phyloP scores from a whole-genome alignment of 345 rosid species.

The Combretum micranthum region DNA sequence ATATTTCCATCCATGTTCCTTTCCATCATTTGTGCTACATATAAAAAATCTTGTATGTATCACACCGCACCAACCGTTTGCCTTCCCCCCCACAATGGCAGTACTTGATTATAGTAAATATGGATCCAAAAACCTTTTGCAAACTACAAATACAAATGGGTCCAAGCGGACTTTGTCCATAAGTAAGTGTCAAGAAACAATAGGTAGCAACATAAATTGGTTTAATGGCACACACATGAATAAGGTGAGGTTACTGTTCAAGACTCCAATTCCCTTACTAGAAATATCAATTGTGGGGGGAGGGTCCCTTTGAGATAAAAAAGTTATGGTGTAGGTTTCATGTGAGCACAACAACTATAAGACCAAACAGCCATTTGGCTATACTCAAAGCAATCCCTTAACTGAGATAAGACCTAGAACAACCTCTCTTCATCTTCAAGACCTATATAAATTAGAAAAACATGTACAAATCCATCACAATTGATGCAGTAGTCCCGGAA shows the following conservation, averaged over 20 bases:
- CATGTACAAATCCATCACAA: slow-evolving; percentile 25
- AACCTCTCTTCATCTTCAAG: slow-evolving; percentile 18
- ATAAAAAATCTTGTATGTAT: too few species aligned
- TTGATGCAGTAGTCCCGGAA: slow-evolving; percentile 5
- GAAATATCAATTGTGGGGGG: slow-evolving; percentile 14
- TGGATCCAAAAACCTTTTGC: too few species aligned
- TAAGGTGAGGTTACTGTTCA: slow-evolving; percentile 19
- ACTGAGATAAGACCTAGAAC: slow-evolving; percentile 17
- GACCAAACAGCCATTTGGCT: slow-evolving; percentile 13
- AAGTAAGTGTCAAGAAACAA: slow-evolving; percentile 11
- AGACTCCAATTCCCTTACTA: slow-evolving; percentile 12
- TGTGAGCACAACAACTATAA: slow-evolving; percentile 21
- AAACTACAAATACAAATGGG: too few species aligned
- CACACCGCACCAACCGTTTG: neutral
- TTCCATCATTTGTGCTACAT: too few species aligned
- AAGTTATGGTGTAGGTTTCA: slow-evolving; percentile 35
- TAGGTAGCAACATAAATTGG: slow-evolving; percentile 25
- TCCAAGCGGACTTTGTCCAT: neutral
- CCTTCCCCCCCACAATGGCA: too few species aligned
- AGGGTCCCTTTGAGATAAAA: slow-evolving; percentile 24
- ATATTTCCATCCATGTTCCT: too few species aligned
- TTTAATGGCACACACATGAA: slow-evolving; percentile 42
- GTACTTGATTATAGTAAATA: neutral
- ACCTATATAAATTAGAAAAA: slow-evolving; percentile 7
- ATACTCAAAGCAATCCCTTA: slow-evolving; percentile 18